A percentile compares a stretch with the other conserved stretches of the same genome.
These are phyloP conservation scores for Colletotrichum chlorophyti DNA, from an alignment of 2,329 filamentous ascomycete species.

Conservation along the genomic window DNA sequence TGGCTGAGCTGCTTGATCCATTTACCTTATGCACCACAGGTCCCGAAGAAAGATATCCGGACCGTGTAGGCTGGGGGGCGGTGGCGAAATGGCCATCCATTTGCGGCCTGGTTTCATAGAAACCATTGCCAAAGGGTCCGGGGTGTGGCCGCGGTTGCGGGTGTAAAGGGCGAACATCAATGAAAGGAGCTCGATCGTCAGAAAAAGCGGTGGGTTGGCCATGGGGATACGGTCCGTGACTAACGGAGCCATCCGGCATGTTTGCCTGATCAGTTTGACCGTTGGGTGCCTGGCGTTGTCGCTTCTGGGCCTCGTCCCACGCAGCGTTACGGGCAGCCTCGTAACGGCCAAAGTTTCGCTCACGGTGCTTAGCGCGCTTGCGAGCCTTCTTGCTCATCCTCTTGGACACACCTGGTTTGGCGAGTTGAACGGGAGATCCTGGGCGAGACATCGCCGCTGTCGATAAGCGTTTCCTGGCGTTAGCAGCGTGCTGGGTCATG, in stretches of 20 bases:
- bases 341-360: slow-evolving; percentile 28
- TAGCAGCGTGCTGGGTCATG: background rate
- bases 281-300: slow-evolving; percentile 5
- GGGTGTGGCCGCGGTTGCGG: slow-evolving; percentile 3
- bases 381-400: slow-evolving; percentile 13
- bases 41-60: slow-evolving; percentile 14
- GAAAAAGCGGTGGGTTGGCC: background rate
- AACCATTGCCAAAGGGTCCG: slow-evolving; percentile 17
- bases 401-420: slow-evolving; percentile 10
- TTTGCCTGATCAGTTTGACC: background rate
- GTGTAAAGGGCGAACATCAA: slow-evolving; percentile 29
- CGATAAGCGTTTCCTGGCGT: slow-evolving; percentile 11
- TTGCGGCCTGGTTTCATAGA: slow-evolving; percentile 32
- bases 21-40: slow-evolving; percentile 34
- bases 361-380: slow-evolving; percentile 10
- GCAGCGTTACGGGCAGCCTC: slow-evolving; percentile 26
- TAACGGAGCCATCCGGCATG: slow-evolving; percentile 13
- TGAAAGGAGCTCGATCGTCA: slow-evolving; percentile 6
- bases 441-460: slow-evolving; percentile 10
- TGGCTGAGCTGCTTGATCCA: slow-evolving; percentile 29
- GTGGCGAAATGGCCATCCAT: background rate
- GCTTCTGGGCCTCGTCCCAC: slow-evolving; percentile 15
- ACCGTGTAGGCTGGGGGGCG: background rate
- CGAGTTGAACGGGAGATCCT: slow-evolving; percentile 10
- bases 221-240: slow-evolving; percentile 22